Conservation (phyloP, 2,329 filamentous ascomycete genomes). For the Diaporthe sp. region DNA sequence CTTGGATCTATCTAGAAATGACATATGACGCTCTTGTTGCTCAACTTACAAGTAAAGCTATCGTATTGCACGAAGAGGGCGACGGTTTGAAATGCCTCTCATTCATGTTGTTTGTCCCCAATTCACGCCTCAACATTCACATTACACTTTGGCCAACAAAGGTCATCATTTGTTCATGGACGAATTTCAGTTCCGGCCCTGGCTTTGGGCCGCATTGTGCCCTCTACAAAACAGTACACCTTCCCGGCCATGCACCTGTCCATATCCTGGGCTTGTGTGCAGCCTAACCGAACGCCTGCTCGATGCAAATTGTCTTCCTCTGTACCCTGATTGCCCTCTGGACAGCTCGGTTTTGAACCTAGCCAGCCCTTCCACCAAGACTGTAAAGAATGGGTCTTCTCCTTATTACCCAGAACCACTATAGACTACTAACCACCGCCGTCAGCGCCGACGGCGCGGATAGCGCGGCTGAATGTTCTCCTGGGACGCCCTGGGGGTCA, state of each 20-base stretch:
- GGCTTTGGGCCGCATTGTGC: background rate
- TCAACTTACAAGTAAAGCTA: background rate
- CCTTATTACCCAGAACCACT: background rate
- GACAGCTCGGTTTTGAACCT: background rate
- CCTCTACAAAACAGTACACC: background rate
- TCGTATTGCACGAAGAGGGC: background rate
- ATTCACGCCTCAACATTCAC: background rate
- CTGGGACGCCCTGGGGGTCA: background rate
- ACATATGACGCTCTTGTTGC: background rate
- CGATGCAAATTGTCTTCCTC: slow-evolving; percentile 28
- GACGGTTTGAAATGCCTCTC: background rate
- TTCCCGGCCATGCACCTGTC: slow-evolving; percentile 7
- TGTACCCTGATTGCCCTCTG: background rate
- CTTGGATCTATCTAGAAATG: background rate
- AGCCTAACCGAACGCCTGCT: slow-evolving; percentile 36
- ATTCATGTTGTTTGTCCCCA: background rate
- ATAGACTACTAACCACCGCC: background rate
- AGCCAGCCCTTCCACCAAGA: background rate
- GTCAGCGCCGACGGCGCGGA: background rate
- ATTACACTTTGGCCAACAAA: background rate
- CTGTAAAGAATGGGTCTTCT: background rate
- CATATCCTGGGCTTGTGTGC: slow-evolving; percentile 1
- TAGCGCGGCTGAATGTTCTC: background rate
- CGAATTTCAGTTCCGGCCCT: background rate
- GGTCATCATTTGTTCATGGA: background rate